A percentile compares a stretch with the other conserved stretches of the same genome.
Conservation (phyloP, 305 asterid genomes). For the Fraxinus angustifolia region DNA sequence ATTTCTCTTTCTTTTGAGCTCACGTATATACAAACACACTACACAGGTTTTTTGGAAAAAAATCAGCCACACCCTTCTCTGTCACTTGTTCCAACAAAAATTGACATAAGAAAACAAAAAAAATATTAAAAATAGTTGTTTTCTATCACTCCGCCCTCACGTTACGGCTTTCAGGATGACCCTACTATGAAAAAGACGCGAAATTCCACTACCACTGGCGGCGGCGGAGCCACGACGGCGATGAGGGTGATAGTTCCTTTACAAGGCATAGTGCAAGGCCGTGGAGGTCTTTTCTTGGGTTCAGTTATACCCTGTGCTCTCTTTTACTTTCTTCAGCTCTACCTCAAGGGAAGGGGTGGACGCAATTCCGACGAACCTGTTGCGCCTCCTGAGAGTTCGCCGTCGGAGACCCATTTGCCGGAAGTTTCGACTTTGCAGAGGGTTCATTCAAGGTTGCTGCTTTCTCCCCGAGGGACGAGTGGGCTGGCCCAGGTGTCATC, state of each 20-base stretch:
- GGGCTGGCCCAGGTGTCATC: constrained; percentile 44
- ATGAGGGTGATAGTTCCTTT: constrained; percentile 79
- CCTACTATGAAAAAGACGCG: constrained; percentile 39
- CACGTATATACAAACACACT: not conserved
- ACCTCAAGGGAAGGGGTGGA: constrained; percentile 47
- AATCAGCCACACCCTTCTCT: constrained; percentile 25
- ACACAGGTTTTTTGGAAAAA: not conserved
- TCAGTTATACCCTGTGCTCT: constrained; percentile 74
- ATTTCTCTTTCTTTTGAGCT: not conserved
- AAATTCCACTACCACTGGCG: constrained; percentile 25
- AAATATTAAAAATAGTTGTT: not conserved
- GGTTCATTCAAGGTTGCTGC: constrained; percentile 45
- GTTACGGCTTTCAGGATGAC: constrained; percentile 27
- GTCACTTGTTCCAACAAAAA: constrained; percentile 8
- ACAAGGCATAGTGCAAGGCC: constrained; percentile 68
- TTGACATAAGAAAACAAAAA: not conserved
- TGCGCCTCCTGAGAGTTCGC: constrained; percentile 28
- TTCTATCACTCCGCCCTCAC: not conserved
- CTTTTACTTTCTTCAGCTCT: constrained; percentile 63
- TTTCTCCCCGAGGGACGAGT: constrained; percentile 44
- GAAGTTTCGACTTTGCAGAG: constrained; percentile 41
- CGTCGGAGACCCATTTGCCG: constrained; percentile 31
- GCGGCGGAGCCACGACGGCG: constrained; percentile 47
- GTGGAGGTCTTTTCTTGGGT: constrained; percentile 67
- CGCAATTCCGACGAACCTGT: constrained; percentile 17